Conservation (phyloP, 169 alveolate genomes). For the Plasmodium chabaudi region DNA sequence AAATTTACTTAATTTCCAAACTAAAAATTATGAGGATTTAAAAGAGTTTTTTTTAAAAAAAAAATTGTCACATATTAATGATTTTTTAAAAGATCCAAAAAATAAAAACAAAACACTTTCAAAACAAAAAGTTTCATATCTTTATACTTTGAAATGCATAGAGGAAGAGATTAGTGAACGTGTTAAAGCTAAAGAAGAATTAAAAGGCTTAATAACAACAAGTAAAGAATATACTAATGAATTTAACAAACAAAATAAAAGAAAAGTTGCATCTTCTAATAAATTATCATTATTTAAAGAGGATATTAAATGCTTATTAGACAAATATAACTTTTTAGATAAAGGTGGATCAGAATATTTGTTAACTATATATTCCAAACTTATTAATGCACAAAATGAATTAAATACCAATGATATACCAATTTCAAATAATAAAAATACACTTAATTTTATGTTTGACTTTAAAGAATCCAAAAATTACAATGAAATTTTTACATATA, state of each 20-base stretch:
- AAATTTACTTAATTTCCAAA: constrained; percentile 38
- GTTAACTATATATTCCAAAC: constrained; percentile 42
- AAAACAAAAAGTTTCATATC: constrained; percentile 49
- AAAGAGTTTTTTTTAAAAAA: constrained; percentile 33
- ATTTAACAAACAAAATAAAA: constrained; percentile 32
- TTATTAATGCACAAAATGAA: constrained; percentile 41
- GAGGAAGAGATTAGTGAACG: constrained; percentile 62
- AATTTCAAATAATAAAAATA: constrained; percentile 48
- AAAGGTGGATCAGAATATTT: constrained; percentile 31
- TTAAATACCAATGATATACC: constrained; percentile 26
- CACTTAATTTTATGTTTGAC: constrained; percentile 42
- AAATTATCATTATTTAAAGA: constrained; percentile 51
- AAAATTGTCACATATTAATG: constrained; percentile 23
- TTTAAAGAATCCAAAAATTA: constrained; percentile 31
- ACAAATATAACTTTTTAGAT: constrained; percentile 34
- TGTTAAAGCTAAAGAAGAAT: constrained; percentile 48
- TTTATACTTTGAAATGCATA: constrained; percentile 53
- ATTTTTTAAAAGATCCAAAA: constrained; percentile 6
- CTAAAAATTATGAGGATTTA: constrained; percentile 70
- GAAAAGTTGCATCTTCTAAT: constrained; percentile 43
- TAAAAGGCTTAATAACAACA: constrained; percentile 41
- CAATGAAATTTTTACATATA: constrained; percentile 33
- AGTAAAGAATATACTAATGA: constrained; percentile 39
- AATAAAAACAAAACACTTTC: constrained; percentile 6
- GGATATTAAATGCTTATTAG: constrained; percentile 34